A percentile compares a stretch with the other conserved stretches of the same genome.
These are phyloP conservation scores for Pleurotus pulmonarius DNA, from an alignment of 768 basidiomycete species.

Conservation along the genomic window DNA sequence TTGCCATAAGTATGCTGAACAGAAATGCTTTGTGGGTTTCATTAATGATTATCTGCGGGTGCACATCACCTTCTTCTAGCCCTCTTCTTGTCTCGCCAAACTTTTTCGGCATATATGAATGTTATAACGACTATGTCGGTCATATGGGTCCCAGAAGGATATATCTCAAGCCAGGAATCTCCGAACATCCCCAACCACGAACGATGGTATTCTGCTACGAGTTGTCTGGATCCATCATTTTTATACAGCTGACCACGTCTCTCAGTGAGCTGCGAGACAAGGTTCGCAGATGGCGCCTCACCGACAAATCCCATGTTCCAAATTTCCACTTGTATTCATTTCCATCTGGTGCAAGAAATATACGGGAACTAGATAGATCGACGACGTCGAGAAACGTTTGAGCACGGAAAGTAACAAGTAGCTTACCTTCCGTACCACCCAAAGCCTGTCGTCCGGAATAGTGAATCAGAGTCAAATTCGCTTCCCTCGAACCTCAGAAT, in stretches of 20 bases:
- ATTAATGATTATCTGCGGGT: too few species aligned
- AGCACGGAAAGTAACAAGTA: neutral
- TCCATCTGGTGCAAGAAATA: neutral
- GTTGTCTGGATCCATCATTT: neutral
- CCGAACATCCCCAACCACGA: neutral
- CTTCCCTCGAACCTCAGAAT: neutral
- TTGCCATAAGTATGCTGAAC: too few species aligned
- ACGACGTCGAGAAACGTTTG: neutral
- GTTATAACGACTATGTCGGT: slow-evolving; percentile 23
- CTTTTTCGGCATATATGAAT: slow-evolving; percentile 25
- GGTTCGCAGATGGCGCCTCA: neutral
- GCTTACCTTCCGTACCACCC: neutral
- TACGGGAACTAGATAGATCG: neutral
- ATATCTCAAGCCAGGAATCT: slow-evolving; percentile 18
- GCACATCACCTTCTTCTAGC: neutral
- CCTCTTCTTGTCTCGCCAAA: slow-evolving; percentile 20
- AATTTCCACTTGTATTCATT: slow-evolving; percentile 1
- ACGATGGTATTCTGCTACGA: neutral
- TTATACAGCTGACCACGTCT: neutral
- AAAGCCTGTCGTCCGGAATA: neutral
- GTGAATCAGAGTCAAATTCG: neutral
- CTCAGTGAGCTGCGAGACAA: neutral
- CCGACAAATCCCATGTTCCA: neutral
- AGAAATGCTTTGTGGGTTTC: too few species aligned
- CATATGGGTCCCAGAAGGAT: slow-evolving; percentile 20